Evolutionary conservation across 352 stramenopile genomes (phyloP), one percentile per base, ranked within the genome.

Genomic region (Phytophthora fragariae): DNA sequence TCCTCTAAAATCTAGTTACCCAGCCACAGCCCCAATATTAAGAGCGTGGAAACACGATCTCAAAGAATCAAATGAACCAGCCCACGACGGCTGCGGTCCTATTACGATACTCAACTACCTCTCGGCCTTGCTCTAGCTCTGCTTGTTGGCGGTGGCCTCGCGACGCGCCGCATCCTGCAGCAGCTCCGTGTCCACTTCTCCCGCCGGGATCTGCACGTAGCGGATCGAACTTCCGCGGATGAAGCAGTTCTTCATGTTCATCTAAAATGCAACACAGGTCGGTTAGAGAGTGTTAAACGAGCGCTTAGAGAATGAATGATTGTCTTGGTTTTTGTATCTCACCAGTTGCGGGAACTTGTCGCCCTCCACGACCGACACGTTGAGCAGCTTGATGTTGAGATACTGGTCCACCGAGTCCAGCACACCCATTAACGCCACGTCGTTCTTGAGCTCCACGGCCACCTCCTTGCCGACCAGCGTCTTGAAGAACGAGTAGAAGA

Each of bases 401-500:
- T 99, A 99, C 86, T 99, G 98, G 82, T 99, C 98, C 24, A 99
- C 97, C 29, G 92, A 98, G 81, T 99, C 95, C 29, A 99, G 85
- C 39, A 89, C 98, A 37, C 97, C 97, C 44, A 97, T 98, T 27
- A 99, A 87, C 57, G 97, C 92, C 56, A 99, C 93, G 76, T 99
- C 97, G 79, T 99, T 99, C 87, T 99, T 99, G 39, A 99, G 88
- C 83, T 99, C 98, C 21, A 99, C 97, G 6, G 95, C 96, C 39
- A 99, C 92, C 68, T 99, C 94, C 79, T 99, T 99, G 65, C 96
- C 97, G 29, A 99, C 90, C 31, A 99, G 86, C 56, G 96, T 99
- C 86, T 99, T 99, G 92, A 99, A 99, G 81, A 99, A 99, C 55
- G 97, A 99, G 74, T 99, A 98, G 75, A 99, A 99, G 73, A 99